These are phyloP conservation scores for Catenaria anguillulae DNA, from an alignment of 371 early-diverging fungal genomes.

Conservation along the genomic window DNA sequence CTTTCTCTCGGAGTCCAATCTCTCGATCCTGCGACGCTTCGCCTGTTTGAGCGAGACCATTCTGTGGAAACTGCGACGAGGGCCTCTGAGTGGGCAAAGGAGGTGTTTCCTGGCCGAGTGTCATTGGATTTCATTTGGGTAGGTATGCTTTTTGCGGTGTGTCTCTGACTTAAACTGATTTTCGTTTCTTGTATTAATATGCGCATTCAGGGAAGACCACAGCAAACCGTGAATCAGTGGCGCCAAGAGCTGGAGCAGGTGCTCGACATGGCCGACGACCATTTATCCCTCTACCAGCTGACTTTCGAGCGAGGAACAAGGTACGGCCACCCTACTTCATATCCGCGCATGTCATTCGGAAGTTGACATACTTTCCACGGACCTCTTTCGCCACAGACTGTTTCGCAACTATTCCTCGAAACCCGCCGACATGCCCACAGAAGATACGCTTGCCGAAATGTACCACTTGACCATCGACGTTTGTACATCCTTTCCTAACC, in stretches of 20 bases:
- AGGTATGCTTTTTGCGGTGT: no score
- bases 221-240: slow-evolving; percentile 52
- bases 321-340: slow-evolving; percentile 14
- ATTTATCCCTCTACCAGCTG: slow-evolving; percentile 69
- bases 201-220: no score
- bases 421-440: slow-evolving; percentile 18
- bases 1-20: slow-evolving; percentile 70
- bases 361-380: no score
- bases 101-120: slow-evolving; percentile 46
- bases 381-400: no score
- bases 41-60: slow-evolving; percentile 54
- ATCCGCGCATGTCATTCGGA: no score
- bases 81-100: slow-evolving; percentile 35
- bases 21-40: slow-evolving; percentile 14
- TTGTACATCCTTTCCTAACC: no score
- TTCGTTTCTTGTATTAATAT: no score
- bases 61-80: slow-evolving; percentile 37
- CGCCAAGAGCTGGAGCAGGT: slow-evolving; percentile 30
- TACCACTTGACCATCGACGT: slow-evolving; percentile 50
- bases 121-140: slow-evolving; percentile 79
- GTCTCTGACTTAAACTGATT: no score
- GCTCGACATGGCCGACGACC: slow-evolving; percentile 20
- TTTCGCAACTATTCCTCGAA: no score
- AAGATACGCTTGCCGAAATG: slow-evolving; percentile 51
- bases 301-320: slow-evolving; percentile 71